Evolutionary conservation across 441 rosid species (phyloP).

Genomic region (Gossypium gossypioides): DNA sequence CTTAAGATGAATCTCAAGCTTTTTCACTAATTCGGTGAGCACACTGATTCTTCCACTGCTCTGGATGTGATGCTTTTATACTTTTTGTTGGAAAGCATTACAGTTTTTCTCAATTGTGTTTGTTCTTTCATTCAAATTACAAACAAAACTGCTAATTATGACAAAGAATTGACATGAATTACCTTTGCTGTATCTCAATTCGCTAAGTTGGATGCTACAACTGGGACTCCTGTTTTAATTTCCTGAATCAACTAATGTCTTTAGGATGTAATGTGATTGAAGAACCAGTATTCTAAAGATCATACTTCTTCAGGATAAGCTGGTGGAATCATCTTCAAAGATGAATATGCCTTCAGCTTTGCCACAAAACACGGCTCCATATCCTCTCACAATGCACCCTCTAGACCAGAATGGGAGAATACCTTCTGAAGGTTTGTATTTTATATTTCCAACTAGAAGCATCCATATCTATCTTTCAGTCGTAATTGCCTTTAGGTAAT

Average conservation of each 20-base stretch:
- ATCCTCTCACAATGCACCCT: conserved; percentile 42
- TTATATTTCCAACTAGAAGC: not conserved
- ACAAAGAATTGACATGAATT: not conserved
- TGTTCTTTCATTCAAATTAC: not conserved
- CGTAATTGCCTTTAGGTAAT: not conserved
- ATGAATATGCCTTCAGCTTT: conserved; percentile 34
- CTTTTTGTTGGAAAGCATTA: not conserved
- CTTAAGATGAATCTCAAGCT: not conserved
- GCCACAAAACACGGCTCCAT: conserved; percentile 40
- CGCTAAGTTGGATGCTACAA: conserved; percentile 14
- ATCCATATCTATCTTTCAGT: not conserved
- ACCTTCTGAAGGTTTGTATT: conserved; percentile 51
- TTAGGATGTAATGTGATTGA: conserved; percentile 33
- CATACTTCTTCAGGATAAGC: conserved; percentile 73
- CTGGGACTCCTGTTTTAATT: conserved; percentile 21
- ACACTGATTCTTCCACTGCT: not conserved
- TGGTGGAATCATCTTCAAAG: conserved; percentile 49
- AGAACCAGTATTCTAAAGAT: conserved; percentile 38
- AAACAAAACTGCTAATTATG: not conserved
- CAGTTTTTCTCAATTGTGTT: not conserved
- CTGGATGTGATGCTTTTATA: not conserved
- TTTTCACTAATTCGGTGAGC: not conserved
- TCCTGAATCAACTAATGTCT: conserved; percentile 28
- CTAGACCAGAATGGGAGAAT: conserved; percentile 35
- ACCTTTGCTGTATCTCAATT: conserved; percentile 16